Evolutionary conservation across 768 basidiomycete species (phyloP), one percentile per base, ranked within the genome.

Genomic region (Kwoniella dendrophila): DNA sequence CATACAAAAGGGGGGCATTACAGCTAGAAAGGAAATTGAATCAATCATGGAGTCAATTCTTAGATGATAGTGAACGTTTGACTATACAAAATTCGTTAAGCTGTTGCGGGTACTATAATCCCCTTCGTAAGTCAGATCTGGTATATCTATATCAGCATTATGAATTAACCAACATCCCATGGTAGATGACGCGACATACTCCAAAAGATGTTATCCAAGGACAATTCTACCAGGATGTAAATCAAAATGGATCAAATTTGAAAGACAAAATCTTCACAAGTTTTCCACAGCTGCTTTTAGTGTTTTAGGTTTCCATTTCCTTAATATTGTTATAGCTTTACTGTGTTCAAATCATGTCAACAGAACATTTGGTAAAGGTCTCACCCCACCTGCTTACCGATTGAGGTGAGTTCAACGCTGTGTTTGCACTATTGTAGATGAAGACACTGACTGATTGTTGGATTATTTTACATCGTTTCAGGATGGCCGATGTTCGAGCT

Each of bases 261-360:
- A 88, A 75, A 78, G 78, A 16, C 71, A 70, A 41, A 79, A 81
- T 47, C 81, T 90, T 11, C 77, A 71, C 24, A 68, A 75, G 24
- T 78, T 86, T 18, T 86, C 86, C 81, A 72, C 77, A 22, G 75
- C 81, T 1, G 83, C 83, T 18, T 88, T 89, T 74, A 77, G 82
- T 10, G 71, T 87, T 54, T 84, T 85, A 11, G 84, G 85, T 22
- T 59, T 88, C 45, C 87, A 89, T 70, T 62, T 89, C 47, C 43
- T 83, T 53, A 87, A 87, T 73, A 85, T 88, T 58, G 64, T 85
- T 36, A 78, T 85, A 1, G 83, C 85, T 3, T 71, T 89, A 41
- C 73, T 89, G n/a, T 88, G 87, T 65, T 82, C 86, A 36, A 89
- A 88, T 74, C 87, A 89, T 63, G 83, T 89, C 30, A 73, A 80